These are phyloP conservation scores for Fusarium clavum DNA, from an alignment of 2,329 filamentous ascomycete species.

Conservation along the genomic window DNA sequence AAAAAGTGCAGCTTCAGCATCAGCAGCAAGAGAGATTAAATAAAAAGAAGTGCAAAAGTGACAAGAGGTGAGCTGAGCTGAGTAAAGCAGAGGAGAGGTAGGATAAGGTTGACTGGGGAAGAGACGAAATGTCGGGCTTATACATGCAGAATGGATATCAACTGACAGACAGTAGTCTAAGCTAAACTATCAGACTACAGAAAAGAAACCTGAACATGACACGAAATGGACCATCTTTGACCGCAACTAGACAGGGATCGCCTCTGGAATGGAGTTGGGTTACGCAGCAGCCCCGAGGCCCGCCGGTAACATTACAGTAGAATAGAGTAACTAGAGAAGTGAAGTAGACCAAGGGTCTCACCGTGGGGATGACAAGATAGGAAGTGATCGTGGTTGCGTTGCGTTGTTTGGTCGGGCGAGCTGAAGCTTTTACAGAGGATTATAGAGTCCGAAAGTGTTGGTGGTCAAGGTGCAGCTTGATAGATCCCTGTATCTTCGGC, in stretches of 20 bases:
- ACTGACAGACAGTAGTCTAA: background rate
- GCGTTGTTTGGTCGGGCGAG: slow-evolving; percentile 21
- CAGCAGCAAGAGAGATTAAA: background rate
- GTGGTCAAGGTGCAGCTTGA: slow-evolving; percentile 33
- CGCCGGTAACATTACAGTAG: slow-evolving; percentile 4
- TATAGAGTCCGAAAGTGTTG: background rate
- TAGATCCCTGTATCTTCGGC: slow-evolving; percentile 41
- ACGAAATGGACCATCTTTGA: slow-evolving; percentile 14
- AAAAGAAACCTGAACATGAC: slow-evolving; percentile 8
- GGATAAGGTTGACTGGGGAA: background rate
- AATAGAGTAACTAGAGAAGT: background rate
- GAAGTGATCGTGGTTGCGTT: slow-evolving; percentile 20
- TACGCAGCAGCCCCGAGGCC: slow-evolving; percentile 35
- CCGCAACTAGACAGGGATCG: slow-evolving; percentile 31
- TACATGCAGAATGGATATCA: slow-evolving; percentile 16
- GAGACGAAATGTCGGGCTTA: slow-evolving; percentile 29
- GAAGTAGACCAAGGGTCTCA: slow-evolving; percentile 24
- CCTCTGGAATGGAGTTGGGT: slow-evolving; percentile 13
- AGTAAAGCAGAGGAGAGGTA: background rate
- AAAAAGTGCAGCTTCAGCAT: slow-evolving; percentile 4
- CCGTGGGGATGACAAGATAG: slow-evolving; percentile 17
- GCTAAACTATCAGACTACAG: slow-evolving; percentile 15
- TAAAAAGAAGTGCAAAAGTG: background rate
- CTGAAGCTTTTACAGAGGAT: slow-evolving; percentile 6
- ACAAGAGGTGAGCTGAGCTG: slow-evolving; percentile 10